Percentiles rank a stretch among this genome's conserved stretches.
phyloP scores from a whole-genome alignment of 2,329 filamentous ascomycete genomes.

The Penicillium corylophilum region DNA sequence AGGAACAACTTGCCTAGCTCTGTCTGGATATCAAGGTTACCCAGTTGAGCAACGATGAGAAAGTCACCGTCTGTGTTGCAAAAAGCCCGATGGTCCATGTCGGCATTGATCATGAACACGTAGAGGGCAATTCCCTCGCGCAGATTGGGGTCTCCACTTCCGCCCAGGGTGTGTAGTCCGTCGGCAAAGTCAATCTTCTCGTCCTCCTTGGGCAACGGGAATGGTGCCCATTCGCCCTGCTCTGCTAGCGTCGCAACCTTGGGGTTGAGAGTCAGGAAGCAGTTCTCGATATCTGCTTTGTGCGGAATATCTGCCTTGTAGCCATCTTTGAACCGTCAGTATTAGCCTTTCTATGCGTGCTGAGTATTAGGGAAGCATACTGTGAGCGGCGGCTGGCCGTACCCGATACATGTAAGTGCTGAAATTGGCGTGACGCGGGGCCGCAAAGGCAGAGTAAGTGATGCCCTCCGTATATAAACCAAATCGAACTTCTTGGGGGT shows the following conservation, averaged over 20 bases:
- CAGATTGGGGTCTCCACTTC: slow-evolving; percentile 54
- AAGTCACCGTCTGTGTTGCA: slow-evolving; percentile 64
- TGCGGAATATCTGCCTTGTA: slow-evolving; percentile 45
- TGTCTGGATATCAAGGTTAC: slow-evolving; percentile 62
- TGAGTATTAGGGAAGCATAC: slow-evolving; percentile 11
- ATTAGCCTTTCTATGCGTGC: neutral
- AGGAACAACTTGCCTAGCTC: slow-evolving; percentile 62
- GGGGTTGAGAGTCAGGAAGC: slow-evolving; percentile 42
- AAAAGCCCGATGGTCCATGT: slow-evolving; percentile 55
- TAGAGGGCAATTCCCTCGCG: slow-evolving; percentile 53
- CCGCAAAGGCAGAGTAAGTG: slow-evolving; percentile 29
- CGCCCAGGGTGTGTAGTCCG: slow-evolving; percentile 53
- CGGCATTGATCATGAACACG: slow-evolving; percentile 55
- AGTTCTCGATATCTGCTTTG: slow-evolving; percentile 29
- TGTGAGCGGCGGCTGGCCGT: slow-evolving; percentile 28
- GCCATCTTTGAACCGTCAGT: slow-evolving; percentile 18
- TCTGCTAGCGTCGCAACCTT: slow-evolving; percentile 54
- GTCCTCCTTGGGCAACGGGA: slow-evolving; percentile 46
- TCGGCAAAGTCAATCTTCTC: slow-evolving; percentile 58
- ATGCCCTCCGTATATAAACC: slow-evolving; percentile 34
- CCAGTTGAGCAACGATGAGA: slow-evolving; percentile 61
- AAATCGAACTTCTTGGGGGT: slow-evolving; percentile 32
- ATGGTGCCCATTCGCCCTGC: slow-evolving; percentile 56
- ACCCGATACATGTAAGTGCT: slow-evolving; percentile 31
- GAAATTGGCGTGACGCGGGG: slow-evolving; percentile 27